Evolutionary conservation across 352 stramenopile species (phyloP).

Genomic region (Globisporangium recalcitrans): DNA sequence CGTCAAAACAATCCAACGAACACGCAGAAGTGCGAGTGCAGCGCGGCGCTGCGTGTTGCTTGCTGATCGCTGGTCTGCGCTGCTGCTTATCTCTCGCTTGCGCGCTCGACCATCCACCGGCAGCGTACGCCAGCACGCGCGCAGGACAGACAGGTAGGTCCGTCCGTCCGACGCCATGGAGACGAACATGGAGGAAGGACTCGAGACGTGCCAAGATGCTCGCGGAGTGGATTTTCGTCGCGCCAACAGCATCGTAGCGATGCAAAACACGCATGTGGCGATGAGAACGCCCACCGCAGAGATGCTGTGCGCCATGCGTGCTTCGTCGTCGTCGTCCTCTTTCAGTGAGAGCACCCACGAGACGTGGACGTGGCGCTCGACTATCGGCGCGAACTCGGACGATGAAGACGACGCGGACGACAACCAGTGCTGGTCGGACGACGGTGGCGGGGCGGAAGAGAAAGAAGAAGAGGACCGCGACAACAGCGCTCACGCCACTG

Average conservation of each 20-base stretch:
- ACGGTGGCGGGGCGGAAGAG: background rate
- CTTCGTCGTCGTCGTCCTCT: background rate
- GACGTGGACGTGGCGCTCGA: constrained; percentile 54
- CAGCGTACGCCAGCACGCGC: background rate
- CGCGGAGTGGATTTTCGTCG: constrained; percentile 2
- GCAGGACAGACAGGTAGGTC: background rate
- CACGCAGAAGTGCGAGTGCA: background rate
- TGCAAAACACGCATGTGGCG: background rate
- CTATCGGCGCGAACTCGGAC: constrained; percentile 33
- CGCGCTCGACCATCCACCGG: constrained; percentile 2
- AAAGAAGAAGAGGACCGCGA: background rate
- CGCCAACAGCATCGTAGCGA: background rate
- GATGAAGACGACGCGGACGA: constrained; percentile 18
- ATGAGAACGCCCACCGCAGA: background rate
- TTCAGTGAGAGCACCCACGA: constrained; percentile 19
- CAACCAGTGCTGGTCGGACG: constrained; percentile 7
- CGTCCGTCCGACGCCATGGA: background rate
- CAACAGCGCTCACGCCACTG: background rate
- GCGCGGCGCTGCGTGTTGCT: background rate
- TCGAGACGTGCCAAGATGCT: constrained; percentile 2
- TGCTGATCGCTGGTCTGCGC: background rate
- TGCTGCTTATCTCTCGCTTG: constrained; percentile 8
- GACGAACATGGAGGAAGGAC: constrained; percentile 7
- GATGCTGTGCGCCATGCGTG: background rate
- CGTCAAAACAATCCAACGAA: constrained; percentile 18